A percentile compares a stretch with the other conserved stretches of the same genome.
phyloP scores from a whole-genome alignment of 2,329 filamentous ascomycete species.

The Calonectria fujianensis region DNA sequence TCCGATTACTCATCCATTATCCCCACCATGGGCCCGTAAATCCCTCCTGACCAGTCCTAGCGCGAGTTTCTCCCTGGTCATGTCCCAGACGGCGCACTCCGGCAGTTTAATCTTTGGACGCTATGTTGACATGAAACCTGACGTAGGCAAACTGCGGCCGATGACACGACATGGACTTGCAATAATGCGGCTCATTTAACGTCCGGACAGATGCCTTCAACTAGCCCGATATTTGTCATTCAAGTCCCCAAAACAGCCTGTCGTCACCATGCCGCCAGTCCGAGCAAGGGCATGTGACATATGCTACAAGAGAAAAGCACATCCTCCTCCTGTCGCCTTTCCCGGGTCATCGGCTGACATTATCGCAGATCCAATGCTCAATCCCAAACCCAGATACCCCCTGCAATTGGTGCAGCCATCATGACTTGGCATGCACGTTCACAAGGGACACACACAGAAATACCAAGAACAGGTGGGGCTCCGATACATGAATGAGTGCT shows the following conservation, averaged over 20 bases:
- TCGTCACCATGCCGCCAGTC: constrained; percentile 19
- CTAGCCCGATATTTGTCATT: not conserved
- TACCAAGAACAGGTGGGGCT: constrained; percentile 46
- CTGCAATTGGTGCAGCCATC: constrained; percentile 52
- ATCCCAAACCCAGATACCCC: constrained; percentile 43
- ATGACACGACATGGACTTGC: not conserved
- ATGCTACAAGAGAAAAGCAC: constrained; percentile 39
- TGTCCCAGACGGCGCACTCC: not conserved
- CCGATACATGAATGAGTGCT: not conserved
- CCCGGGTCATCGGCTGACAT: not conserved
- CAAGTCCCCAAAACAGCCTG: not conserved
- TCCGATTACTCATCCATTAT: constrained; percentile 23
- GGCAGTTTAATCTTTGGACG: not conserved
- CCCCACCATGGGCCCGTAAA: not conserved
- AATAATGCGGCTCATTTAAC: not conserved
- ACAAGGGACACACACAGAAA: constrained; percentile 48
- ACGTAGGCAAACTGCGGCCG: constrained; percentile 1
- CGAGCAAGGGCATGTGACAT: constrained; percentile 32
- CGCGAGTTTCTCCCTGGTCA: not conserved
- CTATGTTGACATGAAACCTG: not conserved
- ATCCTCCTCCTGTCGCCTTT: not conserved
- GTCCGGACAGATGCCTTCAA: too few species aligned
- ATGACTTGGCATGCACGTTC: constrained; percentile 49
- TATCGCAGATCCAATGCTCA: constrained; percentile 49
- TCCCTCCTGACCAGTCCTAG: not conserved